Evolutionary conservation across 75 land plant species (phyloP).

Genomic region (Sequoiadendron giganteum): DNA sequence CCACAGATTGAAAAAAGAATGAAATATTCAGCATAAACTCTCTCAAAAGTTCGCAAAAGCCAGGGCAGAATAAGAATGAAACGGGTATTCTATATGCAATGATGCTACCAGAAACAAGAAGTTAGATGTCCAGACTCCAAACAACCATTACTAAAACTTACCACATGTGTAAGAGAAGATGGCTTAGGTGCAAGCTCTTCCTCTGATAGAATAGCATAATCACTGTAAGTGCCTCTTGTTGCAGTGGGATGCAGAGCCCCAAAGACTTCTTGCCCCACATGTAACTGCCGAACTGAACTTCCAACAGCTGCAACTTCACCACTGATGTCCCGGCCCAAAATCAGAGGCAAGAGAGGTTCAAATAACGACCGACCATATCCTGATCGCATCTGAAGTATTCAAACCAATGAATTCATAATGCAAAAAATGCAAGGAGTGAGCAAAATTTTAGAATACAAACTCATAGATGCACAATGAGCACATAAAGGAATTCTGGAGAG

Average conservation of each 20-base stretch:
- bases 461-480: neutral
- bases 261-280: conserved; percentile 88
- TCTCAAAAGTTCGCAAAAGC: neutral
- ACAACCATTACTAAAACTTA: conserved; percentile 17
- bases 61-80: neutral
- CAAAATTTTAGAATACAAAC: neutral
- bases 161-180: conserved; percentile 68
- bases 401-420: neutral
- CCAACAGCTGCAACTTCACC: conserved; percentile 93
- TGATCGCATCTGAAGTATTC: conserved; percentile 72
- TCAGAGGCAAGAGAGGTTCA: conserved; percentile 78
- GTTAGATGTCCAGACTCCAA: neutral
- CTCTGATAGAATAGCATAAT: conserved; percentile 81
- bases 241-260: conserved; percentile 99
- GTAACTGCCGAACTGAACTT: conserved; percentile 56
- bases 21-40: neutral
- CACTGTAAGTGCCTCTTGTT: conserved; percentile 87
- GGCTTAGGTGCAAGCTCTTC: conserved; percentile 83
- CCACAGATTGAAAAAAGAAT: neutral
- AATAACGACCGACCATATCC: conserved; percentile 97
- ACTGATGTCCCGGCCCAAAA: conserved; percentile 92
- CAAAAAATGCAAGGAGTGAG: neutral
- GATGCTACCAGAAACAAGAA: neutral
- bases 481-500: neutral
- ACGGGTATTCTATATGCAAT: neutral